phyloP scores from a whole-genome alignment of 192 early-diverging fungal genomes.

The Rhizoclosmatium sp. region DNA sequence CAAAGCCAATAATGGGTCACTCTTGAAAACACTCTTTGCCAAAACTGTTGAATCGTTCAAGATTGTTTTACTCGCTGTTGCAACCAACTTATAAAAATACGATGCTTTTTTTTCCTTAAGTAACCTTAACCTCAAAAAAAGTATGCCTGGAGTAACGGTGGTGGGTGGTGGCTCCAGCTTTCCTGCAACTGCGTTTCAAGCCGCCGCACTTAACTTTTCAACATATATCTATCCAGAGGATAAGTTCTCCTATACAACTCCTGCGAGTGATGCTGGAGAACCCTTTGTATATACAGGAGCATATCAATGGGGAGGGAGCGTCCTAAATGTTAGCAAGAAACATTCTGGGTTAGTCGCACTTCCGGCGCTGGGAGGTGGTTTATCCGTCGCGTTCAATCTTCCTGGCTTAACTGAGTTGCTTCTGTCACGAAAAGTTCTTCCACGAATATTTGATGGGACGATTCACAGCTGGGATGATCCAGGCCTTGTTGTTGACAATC shows the following conservation, averaged over 20 bases:
- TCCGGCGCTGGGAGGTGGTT: conserved; percentile 7
- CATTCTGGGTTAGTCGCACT: not conserved
- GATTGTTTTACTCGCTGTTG: not conserved
- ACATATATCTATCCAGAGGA: too few species aligned
- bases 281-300: too few species aligned
- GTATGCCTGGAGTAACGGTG: not conserved
- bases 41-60: not conserved
- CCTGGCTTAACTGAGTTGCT: not conserved
- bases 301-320: too few species aligned
- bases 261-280: too few species aligned
- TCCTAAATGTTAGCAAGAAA: too few species aligned
- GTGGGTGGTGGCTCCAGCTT: not conserved
- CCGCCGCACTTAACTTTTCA: too few species aligned
- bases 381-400: conserved; percentile 8
- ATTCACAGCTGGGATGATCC: conserved; percentile 20
- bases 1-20: conserved; percentile 32
- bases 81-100: not conserved
- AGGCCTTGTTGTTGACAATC: not conserved
- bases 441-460: conserved; percentile 28
- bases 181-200: too few species aligned
- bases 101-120: not conserved
- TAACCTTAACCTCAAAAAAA: not conserved
- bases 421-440: not conserved
- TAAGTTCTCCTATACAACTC: too few species aligned
- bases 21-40: not conserved